Conservation (phyloP, 495 filamentous ascomycete species). For the Penicillium silybi region DNA sequence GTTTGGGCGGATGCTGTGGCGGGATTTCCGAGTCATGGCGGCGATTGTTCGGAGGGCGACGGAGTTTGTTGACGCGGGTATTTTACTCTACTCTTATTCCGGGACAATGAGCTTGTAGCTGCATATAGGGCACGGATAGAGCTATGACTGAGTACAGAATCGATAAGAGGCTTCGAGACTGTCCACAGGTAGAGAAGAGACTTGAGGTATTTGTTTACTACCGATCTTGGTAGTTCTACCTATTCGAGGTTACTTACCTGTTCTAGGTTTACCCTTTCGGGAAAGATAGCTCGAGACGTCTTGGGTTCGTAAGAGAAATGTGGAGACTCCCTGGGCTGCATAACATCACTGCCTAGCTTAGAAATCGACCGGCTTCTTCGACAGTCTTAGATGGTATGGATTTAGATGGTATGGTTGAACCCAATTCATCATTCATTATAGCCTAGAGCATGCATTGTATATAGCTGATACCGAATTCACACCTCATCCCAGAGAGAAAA, state of each 20-base stretch:
- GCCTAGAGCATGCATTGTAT: neutral
- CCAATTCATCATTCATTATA: neutral
- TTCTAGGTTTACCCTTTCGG: neutral
- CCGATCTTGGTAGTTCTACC: neutral
- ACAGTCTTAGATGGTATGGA: neutral
- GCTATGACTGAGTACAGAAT: neutral
- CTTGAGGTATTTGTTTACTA: neutral
- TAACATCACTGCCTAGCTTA: neutral
- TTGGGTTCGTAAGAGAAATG: neutral
- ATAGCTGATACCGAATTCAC: neutral
- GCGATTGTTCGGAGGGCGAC: neutral
- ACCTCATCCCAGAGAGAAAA: neutral
- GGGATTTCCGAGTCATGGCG: neutral
- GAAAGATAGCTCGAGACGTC: neutral
- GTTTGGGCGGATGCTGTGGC: neutral
- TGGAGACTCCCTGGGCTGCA: neutral
- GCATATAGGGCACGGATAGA: too few relatives aligned
- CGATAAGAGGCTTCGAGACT: neutral
- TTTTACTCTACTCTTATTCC: neutral
- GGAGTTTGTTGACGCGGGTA: neutral
- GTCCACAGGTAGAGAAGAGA: too few relatives aligned
- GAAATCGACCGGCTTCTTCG: neutral
- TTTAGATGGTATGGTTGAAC: neutral
- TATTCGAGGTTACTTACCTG: neutral
- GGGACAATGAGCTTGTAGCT: neutral